These are phyloP conservation scores for Pyrenopolyporus hunteri DNA, from an alignment of 495 filamentous ascomycete species.

Conservation along the genomic window DNA sequence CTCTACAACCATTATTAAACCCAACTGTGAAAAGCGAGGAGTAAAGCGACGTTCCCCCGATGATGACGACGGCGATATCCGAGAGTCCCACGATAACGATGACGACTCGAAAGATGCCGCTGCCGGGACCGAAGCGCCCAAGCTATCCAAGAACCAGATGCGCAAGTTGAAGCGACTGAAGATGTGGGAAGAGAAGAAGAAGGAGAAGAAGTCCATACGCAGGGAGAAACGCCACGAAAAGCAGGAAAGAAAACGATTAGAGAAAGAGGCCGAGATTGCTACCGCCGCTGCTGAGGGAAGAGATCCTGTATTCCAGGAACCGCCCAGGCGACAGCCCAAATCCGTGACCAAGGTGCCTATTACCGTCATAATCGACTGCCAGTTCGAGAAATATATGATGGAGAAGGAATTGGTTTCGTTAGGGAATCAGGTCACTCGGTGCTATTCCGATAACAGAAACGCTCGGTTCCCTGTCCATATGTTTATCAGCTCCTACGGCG, in stretches of 20 bases:
- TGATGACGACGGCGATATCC: not conserved
- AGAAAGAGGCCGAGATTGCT: constrained; percentile 48
- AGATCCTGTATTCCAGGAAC: constrained; percentile 40
- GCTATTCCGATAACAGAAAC: constrained; percentile 83
- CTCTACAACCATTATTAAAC: not conserved
- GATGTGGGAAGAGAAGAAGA: constrained; percentile 70
- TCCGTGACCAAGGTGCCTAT: constrained; percentile 66
- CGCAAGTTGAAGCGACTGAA: constrained; percentile 73
- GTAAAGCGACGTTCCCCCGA: constrained; percentile 15
- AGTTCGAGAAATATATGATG: constrained; percentile 88
- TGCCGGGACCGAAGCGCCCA: constrained; percentile 31
- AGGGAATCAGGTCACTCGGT: constrained; percentile 78
- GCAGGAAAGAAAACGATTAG: constrained; percentile 61
- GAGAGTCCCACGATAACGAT: not conserved
- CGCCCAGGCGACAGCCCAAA: constrained; percentile 38
- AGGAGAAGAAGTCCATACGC: constrained; percentile 70
- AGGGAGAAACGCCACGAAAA: constrained; percentile 73
- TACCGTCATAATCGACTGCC: constrained; percentile 85
- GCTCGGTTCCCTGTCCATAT: constrained; percentile 70
- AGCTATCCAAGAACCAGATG: constrained; percentile 78
- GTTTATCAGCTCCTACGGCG: constrained; percentile 75
- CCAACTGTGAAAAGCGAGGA: not conserved
- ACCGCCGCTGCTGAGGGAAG: constrained; percentile 51
- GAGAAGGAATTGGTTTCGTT: constrained; percentile 83
- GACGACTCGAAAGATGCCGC: not conserved